Evolutionary conservation across 2,329 filamentous ascomycete genomes (phyloP).

Genomic region (Arthrobotrys sinensis): DNA sequence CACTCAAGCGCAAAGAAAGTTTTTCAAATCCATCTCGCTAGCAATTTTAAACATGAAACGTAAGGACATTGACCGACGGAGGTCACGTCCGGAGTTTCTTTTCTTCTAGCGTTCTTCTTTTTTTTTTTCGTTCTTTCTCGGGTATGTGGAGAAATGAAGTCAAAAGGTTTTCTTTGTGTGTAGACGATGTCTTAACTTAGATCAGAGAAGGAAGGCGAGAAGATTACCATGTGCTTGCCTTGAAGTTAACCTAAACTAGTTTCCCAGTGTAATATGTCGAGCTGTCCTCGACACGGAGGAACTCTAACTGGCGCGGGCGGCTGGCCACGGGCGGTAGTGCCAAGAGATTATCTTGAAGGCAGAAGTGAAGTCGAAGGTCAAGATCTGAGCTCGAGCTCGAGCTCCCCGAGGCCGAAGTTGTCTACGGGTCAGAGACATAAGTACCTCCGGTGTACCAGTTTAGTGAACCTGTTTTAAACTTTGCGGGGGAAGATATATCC

Average conservation of each 20-base stretch:
- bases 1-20: conserved; percentile 33
- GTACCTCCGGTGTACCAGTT: conserved; percentile 11
- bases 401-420: conserved; percentile 11
- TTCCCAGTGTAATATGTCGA: conserved; percentile 17
- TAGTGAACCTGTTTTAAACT: background rate
- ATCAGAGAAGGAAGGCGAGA: background rate
- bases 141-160: conserved; percentile 34
- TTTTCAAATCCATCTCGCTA: conserved; percentile 13
- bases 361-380: conserved; percentile 19
- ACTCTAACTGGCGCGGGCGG: conserved; percentile 30
- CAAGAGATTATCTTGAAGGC: conserved; percentile 12
- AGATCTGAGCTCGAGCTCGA: conserved; percentile 3
- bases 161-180: conserved; percentile 32
- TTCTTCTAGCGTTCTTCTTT: conserved; percentile 23
- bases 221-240: conserved; percentile 9
- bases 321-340: conserved; percentile 22
- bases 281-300: conserved; percentile 46
- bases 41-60: conserved; percentile 52
- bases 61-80: conserved; percentile 48
- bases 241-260: background rate
- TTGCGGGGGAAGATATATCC: conserved; percentile 3
- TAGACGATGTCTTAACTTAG: conserved; percentile 22
- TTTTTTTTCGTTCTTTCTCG: background rate
- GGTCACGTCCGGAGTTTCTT: conserved; percentile 35
- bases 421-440: conserved; percentile 17